Evolutionary conservation across 257 asterid species (phyloP).

Genomic region (Agastache rugosa): DNA sequence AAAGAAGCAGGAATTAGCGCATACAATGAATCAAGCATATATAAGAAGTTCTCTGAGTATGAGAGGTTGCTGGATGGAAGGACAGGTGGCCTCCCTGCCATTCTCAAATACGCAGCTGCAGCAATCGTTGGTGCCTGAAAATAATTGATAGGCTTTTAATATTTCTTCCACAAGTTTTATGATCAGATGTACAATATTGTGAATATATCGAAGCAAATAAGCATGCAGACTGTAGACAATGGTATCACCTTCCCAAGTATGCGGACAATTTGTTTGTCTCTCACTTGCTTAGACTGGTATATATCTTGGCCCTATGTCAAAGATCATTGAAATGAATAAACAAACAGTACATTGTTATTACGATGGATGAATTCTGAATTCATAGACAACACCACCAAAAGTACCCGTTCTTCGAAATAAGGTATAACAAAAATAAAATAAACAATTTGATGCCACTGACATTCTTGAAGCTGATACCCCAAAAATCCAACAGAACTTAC

Average conservation of each 20-base stretch:
- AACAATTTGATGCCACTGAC: constrained; percentile 9
- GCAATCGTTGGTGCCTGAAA: constrained; percentile 98
- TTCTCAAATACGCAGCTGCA: constrained; percentile 97
- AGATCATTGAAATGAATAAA: constrained; percentile 17
- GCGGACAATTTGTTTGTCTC: constrained; percentile 96
- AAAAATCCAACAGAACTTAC: neutral
- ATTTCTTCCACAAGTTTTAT: constrained; percentile 21
- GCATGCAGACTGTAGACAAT: constrained; percentile 9
- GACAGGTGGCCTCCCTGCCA: constrained; percentile 99
- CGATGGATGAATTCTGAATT: constrained; percentile 7
- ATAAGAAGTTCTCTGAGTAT: constrained; percentile 93
- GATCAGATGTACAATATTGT: constrained; percentile 7
- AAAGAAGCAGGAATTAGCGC: constrained; percentile 37
- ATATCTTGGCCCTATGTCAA: constrained; percentile 78
- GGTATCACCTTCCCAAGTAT: constrained; percentile 82
- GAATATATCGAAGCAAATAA: constrained; percentile 10
- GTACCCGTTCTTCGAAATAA: neutral
- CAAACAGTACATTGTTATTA: constrained; percentile 5
- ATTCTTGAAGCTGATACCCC: neutral
- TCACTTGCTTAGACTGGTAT: constrained; percentile 84
- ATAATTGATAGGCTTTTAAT: constrained; percentile 23
- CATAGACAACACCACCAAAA: neutral
- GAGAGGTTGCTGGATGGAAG: constrained; percentile 94
- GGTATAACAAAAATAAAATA: neutral
- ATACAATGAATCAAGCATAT: constrained; percentile 98